phyloP scores from a whole-genome alignment of 768 basidiomycete species.

The Boletus rubroflammeus region DNA sequence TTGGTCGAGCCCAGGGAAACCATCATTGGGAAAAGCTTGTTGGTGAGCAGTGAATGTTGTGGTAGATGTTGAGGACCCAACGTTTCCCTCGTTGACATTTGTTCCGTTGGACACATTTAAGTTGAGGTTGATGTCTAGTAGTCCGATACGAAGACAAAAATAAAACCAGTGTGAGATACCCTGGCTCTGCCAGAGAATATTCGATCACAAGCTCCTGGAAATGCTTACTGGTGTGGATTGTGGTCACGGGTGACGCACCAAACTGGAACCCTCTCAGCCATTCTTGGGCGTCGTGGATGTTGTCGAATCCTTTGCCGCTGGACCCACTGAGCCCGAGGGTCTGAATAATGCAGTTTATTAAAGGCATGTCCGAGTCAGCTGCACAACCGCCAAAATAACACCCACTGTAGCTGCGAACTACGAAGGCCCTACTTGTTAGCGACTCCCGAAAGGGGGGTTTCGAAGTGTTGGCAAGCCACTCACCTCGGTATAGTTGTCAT shows the following conservation, averaged over 20 bases:
- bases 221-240: conserved; percentile 20
- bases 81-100: neutral
- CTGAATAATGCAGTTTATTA: conserved; percentile 12
- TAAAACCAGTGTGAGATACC: neutral
- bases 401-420: conserved; percentile 27
- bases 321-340: conserved; percentile 30
- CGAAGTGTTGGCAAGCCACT: conserved; percentile 1
- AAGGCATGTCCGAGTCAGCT: neutral
- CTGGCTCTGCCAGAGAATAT: neutral
- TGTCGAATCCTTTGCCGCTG: conserved; percentile 34
- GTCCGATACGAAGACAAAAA: neutral
- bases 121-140: conserved; percentile 20
- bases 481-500: conserved; percentile 29
- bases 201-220: neutral
- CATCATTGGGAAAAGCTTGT: neutral
- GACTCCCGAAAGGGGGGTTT: neutral
- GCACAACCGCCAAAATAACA: neutral
- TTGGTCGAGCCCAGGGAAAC: neutral
- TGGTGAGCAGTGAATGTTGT: neutral
- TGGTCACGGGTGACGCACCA: conserved; percentile 4
- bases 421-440: neutral
- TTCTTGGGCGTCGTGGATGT: conserved; percentile 22
- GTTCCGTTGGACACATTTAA: conserved; percentile 11
- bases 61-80: conserved; percentile 5
- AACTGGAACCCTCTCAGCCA: conserved; percentile 22